Evolutionary conservation across 495 filamentous ascomycete genomes (phyloP).

Genomic region (Penicillium egyptiacum): DNA sequence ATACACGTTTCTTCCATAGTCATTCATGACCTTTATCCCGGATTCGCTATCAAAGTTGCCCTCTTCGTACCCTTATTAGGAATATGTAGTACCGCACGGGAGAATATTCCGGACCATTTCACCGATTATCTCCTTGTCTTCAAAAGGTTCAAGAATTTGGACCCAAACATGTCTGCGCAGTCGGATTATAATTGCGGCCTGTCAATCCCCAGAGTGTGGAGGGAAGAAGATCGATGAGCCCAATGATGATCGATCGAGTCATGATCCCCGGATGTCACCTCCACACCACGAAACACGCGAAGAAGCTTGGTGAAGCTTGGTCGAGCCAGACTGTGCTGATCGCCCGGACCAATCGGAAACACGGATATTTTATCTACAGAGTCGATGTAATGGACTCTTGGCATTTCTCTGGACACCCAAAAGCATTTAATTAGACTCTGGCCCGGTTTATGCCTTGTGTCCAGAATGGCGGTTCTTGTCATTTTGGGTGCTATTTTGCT

Average conservation of each 20-base stretch:
- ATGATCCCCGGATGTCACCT: conserved; percentile 31
- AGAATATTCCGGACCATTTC: conserved; percentile 6
- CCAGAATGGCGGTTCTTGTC: conserved; percentile 9
- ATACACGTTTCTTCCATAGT: neutral
- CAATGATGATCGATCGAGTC: conserved; percentile 21
- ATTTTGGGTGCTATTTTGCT: conserved; percentile 2
- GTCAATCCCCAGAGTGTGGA: conserved; percentile 21
- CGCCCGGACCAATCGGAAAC: conserved; percentile 25
- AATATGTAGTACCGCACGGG: neutral
- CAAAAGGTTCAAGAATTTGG: neutral
- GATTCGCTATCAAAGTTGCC: neutral
- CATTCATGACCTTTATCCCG: neutral
- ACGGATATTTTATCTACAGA: conserved; percentile 4
- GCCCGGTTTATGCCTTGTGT: conserved; percentile 1
- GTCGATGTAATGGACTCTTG: neutral
- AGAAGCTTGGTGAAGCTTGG: conserved; percentile 15
- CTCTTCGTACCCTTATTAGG: neutral
- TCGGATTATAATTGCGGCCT: conserved; percentile 24
- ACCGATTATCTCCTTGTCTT: neutral
- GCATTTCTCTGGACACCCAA: neutral
- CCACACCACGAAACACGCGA: conserved; percentile 22
- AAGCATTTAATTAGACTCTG: conserved; percentile 7
- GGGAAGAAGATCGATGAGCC: neutral
- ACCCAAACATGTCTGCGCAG: neutral
- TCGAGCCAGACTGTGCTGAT: neutral